These are phyloP conservation scores for Platanthera guangdongensis DNA, from an alignment of 106 monocot species.

Conservation along the genomic window DNA sequence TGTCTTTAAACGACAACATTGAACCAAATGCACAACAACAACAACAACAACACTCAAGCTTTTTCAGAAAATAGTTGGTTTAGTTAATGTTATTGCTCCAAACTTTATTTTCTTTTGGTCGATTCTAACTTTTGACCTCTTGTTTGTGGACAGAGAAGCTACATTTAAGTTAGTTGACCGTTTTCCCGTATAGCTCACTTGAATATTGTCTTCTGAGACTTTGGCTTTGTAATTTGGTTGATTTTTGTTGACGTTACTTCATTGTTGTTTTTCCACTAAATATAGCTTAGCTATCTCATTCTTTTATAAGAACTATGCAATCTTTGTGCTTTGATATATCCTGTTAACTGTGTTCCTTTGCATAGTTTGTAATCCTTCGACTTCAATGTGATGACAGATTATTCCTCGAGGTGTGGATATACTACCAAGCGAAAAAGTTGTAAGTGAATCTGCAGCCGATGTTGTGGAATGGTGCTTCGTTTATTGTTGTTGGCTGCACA, in stretches of 20 bases:
- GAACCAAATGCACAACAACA: too few species aligned
- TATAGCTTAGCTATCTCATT: background rate
- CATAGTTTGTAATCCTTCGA: background rate
- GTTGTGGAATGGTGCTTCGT: background rate
- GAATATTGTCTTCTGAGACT: background rate
- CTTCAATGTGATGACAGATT: constrained; percentile 2
- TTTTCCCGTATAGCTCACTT: background rate
- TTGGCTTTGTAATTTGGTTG: background rate
- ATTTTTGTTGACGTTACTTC: background rate
- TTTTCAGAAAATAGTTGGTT: background rate
- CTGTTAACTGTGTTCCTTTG: background rate
- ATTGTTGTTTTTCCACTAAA: background rate
- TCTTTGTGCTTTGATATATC: background rate
- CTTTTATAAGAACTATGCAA: background rate
- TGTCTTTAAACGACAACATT: too few species aligned
- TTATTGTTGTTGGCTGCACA: background rate
- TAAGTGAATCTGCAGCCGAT: background rate
- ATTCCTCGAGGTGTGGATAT: background rate
- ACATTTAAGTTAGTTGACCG: background rate
- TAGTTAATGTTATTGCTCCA: background rate
- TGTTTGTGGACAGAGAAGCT: background rate
- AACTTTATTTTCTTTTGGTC: background rate
- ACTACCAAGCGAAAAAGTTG: background rate
- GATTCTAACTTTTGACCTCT: background rate
- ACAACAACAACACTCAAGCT: too few species aligned